A percentile compares a stretch with the other conserved stretches of the same genome.
Evolutionary conservation across 2,329 filamentous ascomycete species (phyloP).

Genomic region (Dryadomyces quercivorus): DNA sequence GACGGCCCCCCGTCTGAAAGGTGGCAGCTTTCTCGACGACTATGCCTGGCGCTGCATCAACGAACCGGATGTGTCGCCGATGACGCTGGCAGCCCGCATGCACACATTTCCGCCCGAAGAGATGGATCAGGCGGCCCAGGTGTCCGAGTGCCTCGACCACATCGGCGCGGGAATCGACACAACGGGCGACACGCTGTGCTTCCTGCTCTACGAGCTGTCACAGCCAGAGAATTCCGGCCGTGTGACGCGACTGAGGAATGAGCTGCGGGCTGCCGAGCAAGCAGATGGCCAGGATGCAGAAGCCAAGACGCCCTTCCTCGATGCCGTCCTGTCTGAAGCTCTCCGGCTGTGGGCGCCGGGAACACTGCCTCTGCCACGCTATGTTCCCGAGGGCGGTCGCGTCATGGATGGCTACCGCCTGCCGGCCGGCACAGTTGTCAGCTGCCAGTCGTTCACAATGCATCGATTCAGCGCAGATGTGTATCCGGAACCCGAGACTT

Average conservation of each 20-base stretch:
- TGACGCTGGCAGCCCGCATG: conserved; percentile 3
- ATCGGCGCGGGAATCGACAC: conserved; percentile 7
- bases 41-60: conserved; percentile 2
- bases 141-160: conserved; percentile 4
- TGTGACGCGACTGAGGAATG: not conserved
- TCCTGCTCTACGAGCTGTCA: conserved; percentile 3
- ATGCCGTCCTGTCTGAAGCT: conserved; percentile 20
- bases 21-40: not conserved
- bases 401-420: conserved; percentile 15
- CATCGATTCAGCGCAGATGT: conserved; percentile 19
- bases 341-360: conserved; percentile 17
- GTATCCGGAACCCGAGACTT: conserved; percentile 19
- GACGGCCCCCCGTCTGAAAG: not conserved
- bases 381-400: conserved; percentile 8
- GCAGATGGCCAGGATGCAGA: not conserved
- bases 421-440: conserved; percentile 18
- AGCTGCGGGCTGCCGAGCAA: not conserved
- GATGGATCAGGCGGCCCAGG: not conserved
- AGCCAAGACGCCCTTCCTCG: conserved; percentile 15
- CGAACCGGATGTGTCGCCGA: not conserved
- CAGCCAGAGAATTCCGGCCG: not conserved
- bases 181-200: conserved; percentile 5
- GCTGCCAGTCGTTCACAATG: conserved; percentile 18
- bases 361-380: conserved; percentile 11
- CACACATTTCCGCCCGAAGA: not conserved